Evolutionary conservation across 2,329 filamentous ascomycete species (phyloP).

Genomic region (Epichloe uncinata): DNA sequence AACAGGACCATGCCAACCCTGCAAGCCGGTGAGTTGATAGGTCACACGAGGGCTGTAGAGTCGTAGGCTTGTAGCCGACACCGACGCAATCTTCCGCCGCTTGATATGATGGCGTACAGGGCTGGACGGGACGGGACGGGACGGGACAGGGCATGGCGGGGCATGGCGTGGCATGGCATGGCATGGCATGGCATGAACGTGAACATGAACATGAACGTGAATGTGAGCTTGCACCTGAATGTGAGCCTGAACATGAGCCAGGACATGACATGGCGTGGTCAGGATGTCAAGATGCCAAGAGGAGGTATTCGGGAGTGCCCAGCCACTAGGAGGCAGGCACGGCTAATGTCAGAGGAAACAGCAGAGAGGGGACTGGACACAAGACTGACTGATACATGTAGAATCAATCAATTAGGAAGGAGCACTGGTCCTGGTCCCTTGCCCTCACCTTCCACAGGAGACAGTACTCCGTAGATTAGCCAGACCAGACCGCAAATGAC

Average conservation of each 20-base stretch:
- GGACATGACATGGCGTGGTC: background rate
- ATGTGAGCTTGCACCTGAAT: background rate
- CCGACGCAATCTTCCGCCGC: constrained; percentile 4
- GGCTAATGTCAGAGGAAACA: background rate
- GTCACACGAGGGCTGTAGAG: constrained; percentile 2
- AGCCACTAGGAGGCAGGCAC: background rate
- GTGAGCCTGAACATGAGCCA: background rate
- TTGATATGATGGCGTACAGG: background rate
- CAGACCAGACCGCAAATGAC: no score
- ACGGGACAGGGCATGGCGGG: background rate
- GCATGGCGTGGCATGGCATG: background rate
- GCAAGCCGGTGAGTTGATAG: constrained; percentile 4
- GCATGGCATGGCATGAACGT: background rate
- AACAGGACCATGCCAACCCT: constrained; percentile 2
- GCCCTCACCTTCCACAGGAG: background rate
- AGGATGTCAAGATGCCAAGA: no score
- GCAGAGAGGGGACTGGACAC: background rate
- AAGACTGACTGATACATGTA: no score
- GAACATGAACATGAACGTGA: background rate
- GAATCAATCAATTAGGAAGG: no score
- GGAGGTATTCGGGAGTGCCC: background rate
- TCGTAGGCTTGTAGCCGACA: background rate
- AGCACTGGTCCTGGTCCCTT: background rate
- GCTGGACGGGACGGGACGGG: background rate
- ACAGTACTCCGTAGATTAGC: background rate